Base-by-base conservation (phyloP, 768 basidiomycete genomes). In the Hygrocybe punicea region DNA sequence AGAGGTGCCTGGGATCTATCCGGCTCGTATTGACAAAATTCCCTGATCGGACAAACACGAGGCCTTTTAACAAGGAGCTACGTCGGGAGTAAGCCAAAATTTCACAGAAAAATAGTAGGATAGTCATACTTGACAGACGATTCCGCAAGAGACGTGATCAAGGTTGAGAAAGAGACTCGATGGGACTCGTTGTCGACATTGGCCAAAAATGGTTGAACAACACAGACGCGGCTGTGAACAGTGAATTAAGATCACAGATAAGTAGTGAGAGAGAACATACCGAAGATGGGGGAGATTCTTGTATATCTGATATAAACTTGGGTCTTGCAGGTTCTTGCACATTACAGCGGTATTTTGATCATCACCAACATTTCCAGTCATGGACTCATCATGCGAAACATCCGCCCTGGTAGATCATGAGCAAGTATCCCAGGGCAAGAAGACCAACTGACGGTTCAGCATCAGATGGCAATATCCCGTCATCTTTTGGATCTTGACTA, bases 1-100 rank as follows among this genome's bases (percentile, higher is more conserved):
- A 24, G 9, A 58, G 53, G 14, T 14, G 29, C n/a, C 19, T 47
- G 2, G 58, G 58, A 33, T 55, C 19, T 7, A 58, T 48, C 21
- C 52, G 23, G 39, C 35, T 44, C 7, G 53, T 58, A 29, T 58
- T 58, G 8, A 58, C 51, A 45, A 33, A 58, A 19, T 6, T 7
- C 7, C 17, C 51, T 19, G 25, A 17, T 24, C 21, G 49, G 10
- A 45, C 51, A 46, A 58, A 58, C 11, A 42, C 8, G 4, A 58
- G 49, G 23, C 57, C 56, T 48, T 23, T 34, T 23, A 33, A 36
- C 36, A 44, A 23, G 24, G 11, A 24, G 34, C 39, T 42, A 51
- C 17, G 33, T 48, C 6, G 17, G 19, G 46, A 48, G 19, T 13
- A 13, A 19, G 13, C 24, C 17, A 48, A 19, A 48, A 48, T 16